Evolutionary conservation across 106 monocot species (phyloP).

Genomic region (Dendrobium nobile): DNA sequence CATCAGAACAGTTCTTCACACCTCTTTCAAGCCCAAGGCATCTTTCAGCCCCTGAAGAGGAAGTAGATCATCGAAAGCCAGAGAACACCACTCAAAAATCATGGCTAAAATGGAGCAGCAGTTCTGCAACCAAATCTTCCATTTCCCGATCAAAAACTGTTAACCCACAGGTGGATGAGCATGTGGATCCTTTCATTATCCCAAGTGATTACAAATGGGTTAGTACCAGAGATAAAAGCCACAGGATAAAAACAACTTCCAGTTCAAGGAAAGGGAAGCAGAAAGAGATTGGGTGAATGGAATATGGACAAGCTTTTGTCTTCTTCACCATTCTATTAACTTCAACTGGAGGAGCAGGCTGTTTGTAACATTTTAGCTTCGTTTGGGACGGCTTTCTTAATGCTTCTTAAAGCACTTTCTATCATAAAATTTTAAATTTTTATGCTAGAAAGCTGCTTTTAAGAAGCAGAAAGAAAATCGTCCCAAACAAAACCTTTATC

Average conservation of each 20-base stretch:
- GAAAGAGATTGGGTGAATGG: conserved; percentile 20
- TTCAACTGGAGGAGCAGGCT: neutral
- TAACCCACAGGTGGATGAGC: conserved; percentile 29
- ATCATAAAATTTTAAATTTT: no score
- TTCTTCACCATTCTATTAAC: neutral
- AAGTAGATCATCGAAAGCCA: conserved; percentile 26
- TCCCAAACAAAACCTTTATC: neutral
- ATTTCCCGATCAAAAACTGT: conserved; percentile 33
- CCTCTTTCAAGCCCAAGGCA: conserved; percentile 66
- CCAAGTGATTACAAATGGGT: conserved; percentile 63
- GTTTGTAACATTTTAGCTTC: neutral
- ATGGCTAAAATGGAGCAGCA: conserved; percentile 49
- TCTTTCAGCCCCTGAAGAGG: conserved; percentile 23
- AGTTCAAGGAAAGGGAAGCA: conserved; percentile 39
- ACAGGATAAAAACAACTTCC: conserved; percentile 30
- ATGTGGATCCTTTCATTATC: conserved; percentile 56
- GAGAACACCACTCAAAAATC: conserved; percentile 23
- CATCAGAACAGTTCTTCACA: conserved; percentile 74
- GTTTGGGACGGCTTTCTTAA: no score
- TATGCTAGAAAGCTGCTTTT: no score
- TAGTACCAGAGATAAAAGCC: conserved; percentile 19
- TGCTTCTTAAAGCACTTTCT: no score
- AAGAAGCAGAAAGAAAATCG: no score
- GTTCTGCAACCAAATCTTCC: conserved; percentile 21
- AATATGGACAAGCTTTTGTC: neutral